phyloP scores from a whole-genome alignment of 371 early-diverging fungal species.

The Syncephalastrum sp. region DNA sequence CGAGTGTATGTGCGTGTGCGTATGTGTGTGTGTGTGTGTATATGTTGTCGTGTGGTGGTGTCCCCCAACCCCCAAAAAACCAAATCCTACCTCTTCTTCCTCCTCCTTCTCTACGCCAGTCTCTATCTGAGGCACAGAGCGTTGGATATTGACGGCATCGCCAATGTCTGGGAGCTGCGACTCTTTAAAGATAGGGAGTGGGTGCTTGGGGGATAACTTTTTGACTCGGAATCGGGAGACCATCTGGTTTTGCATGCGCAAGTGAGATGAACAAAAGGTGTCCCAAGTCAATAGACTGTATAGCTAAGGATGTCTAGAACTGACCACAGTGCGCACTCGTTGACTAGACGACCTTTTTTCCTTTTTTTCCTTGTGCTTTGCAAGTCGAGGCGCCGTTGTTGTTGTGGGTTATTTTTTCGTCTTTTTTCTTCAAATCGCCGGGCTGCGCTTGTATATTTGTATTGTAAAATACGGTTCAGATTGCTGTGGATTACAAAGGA shows the following conservation, averaged over 20 bases:
- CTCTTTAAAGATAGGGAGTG: slow-evolving; percentile 78
- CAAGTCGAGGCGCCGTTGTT: slow-evolving; percentile 6
- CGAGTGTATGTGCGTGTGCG: not conserved
- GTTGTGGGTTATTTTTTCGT: slow-evolving; percentile 7
- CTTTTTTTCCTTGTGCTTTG: slow-evolving; percentile 13
- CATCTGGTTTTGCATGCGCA: slow-evolving; percentile 34
- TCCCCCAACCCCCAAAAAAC: slow-evolving; percentile 11
- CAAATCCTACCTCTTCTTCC: slow-evolving; percentile 61
- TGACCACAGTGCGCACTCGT: slow-evolving; percentile 14
- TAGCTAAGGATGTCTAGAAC: slow-evolving; percentile 7
- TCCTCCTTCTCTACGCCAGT: slow-evolving; percentile 76
- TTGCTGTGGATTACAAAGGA: no score
- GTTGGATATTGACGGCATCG: slow-evolving; percentile 70
- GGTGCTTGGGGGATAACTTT: slow-evolving; percentile 86
- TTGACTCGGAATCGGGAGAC: slow-evolving; percentile 83
- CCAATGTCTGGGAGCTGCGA: slow-evolving; percentile 86
- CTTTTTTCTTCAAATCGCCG: slow-evolving; percentile 3
- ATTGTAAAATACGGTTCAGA: slow-evolving; percentile 5
- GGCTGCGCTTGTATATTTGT: slow-evolving; percentile 7
- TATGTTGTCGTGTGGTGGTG: not conserved
- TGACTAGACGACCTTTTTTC: slow-evolving; percentile 6
- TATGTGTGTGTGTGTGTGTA: not conserved
- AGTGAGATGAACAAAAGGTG: slow-evolving; percentile 9
- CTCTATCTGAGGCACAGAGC: slow-evolving; percentile 70
- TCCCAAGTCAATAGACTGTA: not conserved